Evolutionary conservation across 768 basidiomycete genomes (phyloP).

Genomic region (Cubamyces lactineus): DNA sequence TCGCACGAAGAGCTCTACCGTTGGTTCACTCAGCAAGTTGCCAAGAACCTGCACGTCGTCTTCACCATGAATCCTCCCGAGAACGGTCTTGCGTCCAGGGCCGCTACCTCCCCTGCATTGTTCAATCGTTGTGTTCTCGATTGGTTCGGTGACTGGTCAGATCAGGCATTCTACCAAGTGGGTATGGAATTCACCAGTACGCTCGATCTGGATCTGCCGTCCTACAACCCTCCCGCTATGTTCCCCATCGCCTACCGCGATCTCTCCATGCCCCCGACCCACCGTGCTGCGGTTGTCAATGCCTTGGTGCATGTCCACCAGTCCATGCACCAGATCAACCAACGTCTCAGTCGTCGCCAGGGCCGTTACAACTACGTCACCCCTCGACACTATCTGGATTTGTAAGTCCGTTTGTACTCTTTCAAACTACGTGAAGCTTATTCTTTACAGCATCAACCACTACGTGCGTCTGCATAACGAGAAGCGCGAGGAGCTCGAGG

Average conservation of each 20-base stretch:
- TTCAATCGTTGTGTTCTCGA: slow-evolving; percentile 99
- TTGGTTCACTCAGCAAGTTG: slow-evolving; percentile 99
- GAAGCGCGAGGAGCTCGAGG: slow-evolving; percentile 96
- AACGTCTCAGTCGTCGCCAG: slow-evolving; percentile 85
- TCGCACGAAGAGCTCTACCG: slow-evolving; percentile 96
- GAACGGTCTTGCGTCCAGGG: slow-evolving; percentile 92
- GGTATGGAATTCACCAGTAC: slow-evolving; percentile 95
- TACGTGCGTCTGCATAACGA: slow-evolving; percentile 94
- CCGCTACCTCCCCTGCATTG: slow-evolving; percentile 95
- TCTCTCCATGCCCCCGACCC: slow-evolving; percentile 82
- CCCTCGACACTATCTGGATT: slow-evolving; percentile 96
- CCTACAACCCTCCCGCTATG: slow-evolving; percentile 75
- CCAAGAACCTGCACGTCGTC: slow-evolving; percentile 96
- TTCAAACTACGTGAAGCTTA: background rate
- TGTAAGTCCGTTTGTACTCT: slow-evolving; percentile 60
- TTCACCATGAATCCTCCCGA: slow-evolving; percentile 99
- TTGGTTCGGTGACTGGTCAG: slow-evolving; percentile 99
- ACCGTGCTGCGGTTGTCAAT: slow-evolving; percentile 91
- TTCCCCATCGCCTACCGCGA: slow-evolving; percentile 92
- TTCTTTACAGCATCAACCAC: slow-evolving; percentile 79
- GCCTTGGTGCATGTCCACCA: slow-evolving; percentile 91
- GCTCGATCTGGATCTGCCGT: slow-evolving; percentile 86
- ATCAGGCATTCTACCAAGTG: slow-evolving; percentile 98
- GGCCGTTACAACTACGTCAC: slow-evolving; percentile 98
- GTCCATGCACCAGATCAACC: slow-evolving; percentile 87